These are phyloP conservation scores for Ogataea trehaloabstinens DNA, from an alignment of 805 yeast species.

Conservation along the genomic window DNA sequence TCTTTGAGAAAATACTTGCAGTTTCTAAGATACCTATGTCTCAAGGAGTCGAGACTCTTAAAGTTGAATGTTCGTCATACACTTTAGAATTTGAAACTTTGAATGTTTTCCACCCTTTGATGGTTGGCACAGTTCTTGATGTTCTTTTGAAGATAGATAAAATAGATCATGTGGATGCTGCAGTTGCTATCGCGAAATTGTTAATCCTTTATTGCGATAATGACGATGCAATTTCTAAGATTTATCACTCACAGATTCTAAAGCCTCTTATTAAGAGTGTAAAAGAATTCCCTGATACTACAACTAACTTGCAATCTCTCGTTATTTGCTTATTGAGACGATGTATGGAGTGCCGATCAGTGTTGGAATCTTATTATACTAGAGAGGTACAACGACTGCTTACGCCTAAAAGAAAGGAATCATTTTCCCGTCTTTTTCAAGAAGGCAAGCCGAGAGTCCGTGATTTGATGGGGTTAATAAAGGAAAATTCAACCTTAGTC, in stretches of 20 bases:
- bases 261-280: conserved; percentile 46
- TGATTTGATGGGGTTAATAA: conserved; percentile 46
- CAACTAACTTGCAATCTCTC: conserved; percentile 41
- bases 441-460: conserved; percentile 28
- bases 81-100: conserved; percentile 15
- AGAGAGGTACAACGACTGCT: conserved; percentile 50
- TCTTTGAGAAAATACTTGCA: conserved; percentile 55
- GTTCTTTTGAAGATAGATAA: conserved; percentile 40
- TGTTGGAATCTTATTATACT: conserved; percentile 47
- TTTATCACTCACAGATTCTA: conserved; percentile 49
- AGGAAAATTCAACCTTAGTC: conserved; percentile 49
- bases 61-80: conserved; percentile 16
- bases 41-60: conserved; percentile 40
- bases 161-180: conserved; percentile 44
- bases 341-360: conserved; percentile 61
- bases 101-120: conserved; percentile 19
- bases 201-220: conserved; percentile 52
- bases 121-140: conserved; percentile 39
- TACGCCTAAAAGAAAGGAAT: conserved; percentile 19
- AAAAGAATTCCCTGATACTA: conserved; percentile 33
- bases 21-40: conserved; percentile 50
- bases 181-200: conserved; percentile 53
- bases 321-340: conserved; percentile 59
- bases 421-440: conserved; percentile 1
- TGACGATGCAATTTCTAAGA: conserved; percentile 35